Evolutionary conservation across 495 filamentous ascomycete species (phyloP).

Genomic region (Penicillium waksmanii): DNA sequence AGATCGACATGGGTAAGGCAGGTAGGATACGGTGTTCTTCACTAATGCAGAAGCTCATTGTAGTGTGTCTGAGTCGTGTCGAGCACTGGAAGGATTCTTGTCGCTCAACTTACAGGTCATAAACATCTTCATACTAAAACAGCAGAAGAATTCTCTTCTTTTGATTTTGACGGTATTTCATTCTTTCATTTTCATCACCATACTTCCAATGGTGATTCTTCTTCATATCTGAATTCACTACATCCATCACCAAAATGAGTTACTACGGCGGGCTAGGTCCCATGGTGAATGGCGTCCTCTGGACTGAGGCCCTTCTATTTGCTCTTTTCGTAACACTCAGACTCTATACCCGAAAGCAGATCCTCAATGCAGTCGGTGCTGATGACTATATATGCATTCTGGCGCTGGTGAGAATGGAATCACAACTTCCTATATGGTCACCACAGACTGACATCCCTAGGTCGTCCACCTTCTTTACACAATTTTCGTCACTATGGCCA

Average conservation of each 20-base stretch:
- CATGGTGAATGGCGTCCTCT: slow-evolving; percentile 34
- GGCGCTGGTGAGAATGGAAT: slow-evolving; percentile 19
- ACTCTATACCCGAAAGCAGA: slow-evolving; percentile 29
- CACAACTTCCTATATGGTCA: not conserved
- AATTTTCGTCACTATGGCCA: slow-evolving; percentile 25
- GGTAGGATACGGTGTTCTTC: not conserved
- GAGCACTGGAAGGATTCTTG: not conserved
- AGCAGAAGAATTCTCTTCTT: not conserved
- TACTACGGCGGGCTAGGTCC: slow-evolving; percentile 31
- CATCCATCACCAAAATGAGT: slow-evolving; percentile 20
- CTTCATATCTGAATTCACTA: not conserved
- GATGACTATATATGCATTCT: slow-evolving; percentile 28
- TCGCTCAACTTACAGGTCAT: slow-evolving; percentile 17
- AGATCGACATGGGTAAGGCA: slow-evolving; percentile 3
- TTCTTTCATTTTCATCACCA: too few species aligned
- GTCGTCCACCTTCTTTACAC: slow-evolving; percentile 30
- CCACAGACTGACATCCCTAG: slow-evolving; percentile 14
- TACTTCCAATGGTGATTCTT: not conserved
- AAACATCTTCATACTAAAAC: slow-evolving; percentile 7
- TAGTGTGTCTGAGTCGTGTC: not conserved
- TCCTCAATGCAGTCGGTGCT: slow-evolving; percentile 28
- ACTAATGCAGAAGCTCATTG: not conserved
- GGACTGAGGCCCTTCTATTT: slow-evolving; percentile 26
- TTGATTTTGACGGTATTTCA: not conserved
- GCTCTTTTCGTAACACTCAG: slow-evolving; percentile 25